Base-by-base conservation (phyloP, 2,329 filamentous ascomycete species). In the Pseudogymnoascus sp. region DNA sequence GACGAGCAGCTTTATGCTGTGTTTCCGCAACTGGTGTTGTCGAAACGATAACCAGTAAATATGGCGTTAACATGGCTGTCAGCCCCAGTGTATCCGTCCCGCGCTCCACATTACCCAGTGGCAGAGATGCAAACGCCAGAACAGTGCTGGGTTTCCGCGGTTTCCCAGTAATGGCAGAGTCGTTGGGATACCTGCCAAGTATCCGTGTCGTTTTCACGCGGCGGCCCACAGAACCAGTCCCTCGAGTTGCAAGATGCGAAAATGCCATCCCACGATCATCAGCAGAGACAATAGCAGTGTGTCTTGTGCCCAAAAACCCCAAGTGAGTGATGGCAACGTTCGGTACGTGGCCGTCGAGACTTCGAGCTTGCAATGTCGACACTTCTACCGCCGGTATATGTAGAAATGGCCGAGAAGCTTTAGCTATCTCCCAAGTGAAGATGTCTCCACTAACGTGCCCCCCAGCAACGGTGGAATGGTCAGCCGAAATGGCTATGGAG, bases 241-340 rank as follows among this genome's bases (percentile, higher is more conserved):
- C 96, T 69, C 96, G 83, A 8, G 91, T 96, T 8, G 95, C 96
- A 8, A 99, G 83, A 75, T 99, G 96, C 2, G 95, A 97, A 74
- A 99, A 99, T 0, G 95, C 93, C 96, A 99, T 99, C 18, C 96
- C 95, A 59, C 86, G 86, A 70, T 96, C 90, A 75, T 99, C 93
- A 2, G 95, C 95, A 3, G 95, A 99, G 9, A 97, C 93, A 4
- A 99, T 80, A 3, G 96, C 95, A 12, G 95, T 99, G 70, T 95
- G 93, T 64, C 96, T 84, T 2, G 91, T 97, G 6, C 93, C 95
- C 5, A 99, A 80, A 72, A 99, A 99, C 0, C 93, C 95, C n/a
- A 99, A 77, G 74, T 99, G 93, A 5, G 95, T 86, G 49, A 99
- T 85, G 2, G 90, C 83, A 33, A 87, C 86, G 64, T 88, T 89